A percentile compares a stretch with the other conserved stretches of the same genome.
Conservation (phyloP, 1,284 basidiomycete species). For the Malassezia equina region DNA sequence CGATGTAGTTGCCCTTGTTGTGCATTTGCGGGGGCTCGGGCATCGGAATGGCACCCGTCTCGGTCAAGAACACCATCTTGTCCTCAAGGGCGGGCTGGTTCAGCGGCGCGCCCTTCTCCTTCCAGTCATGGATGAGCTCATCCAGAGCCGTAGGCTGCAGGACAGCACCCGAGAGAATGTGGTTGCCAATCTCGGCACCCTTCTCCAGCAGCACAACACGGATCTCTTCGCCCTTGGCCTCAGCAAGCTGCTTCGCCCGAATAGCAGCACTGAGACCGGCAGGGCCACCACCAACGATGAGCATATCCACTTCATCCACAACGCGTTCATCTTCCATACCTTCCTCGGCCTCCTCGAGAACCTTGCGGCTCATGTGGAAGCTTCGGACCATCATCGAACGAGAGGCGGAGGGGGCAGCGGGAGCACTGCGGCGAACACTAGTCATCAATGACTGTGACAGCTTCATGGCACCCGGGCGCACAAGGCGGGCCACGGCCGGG, state of each 20-base stretch:
- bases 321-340: conserved; percentile 31
- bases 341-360: conserved; percentile 12
- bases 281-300: conserved; percentile 91
- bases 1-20: conserved; percentile 86
- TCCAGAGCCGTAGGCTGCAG: conserved; percentile 84
- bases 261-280: conserved; percentile 95
- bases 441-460: not conserved
- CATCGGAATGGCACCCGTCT: conserved; percentile 64
- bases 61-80: conserved; percentile 77
- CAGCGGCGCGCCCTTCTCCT: conserved; percentile 56
- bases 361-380: conserved; percentile 1
- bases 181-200: conserved; percentile 81
- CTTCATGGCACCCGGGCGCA: not conserved
- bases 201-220: conserved; percentile 93
- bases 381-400: not conserved
- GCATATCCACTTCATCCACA: conserved; percentile 73
- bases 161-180: conserved; percentile 91
- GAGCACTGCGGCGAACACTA: not conserved
- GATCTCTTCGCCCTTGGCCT: conserved; percentile 64
- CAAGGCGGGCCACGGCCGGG: not conserved
- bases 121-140: conserved; percentile 84
- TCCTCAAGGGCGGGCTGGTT: conserved; percentile 70
- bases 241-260: conserved; percentile 81
- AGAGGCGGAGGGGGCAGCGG: not conserved
- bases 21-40: conserved; percentile 96